A percentile compares a stretch with the other conserved stretches of the same genome.
These are phyloP conservation scores for Penicillium tannophilum DNA, from an alignment of 495 filamentous ascomycete genomes.

Conservation along the genomic window DNA sequence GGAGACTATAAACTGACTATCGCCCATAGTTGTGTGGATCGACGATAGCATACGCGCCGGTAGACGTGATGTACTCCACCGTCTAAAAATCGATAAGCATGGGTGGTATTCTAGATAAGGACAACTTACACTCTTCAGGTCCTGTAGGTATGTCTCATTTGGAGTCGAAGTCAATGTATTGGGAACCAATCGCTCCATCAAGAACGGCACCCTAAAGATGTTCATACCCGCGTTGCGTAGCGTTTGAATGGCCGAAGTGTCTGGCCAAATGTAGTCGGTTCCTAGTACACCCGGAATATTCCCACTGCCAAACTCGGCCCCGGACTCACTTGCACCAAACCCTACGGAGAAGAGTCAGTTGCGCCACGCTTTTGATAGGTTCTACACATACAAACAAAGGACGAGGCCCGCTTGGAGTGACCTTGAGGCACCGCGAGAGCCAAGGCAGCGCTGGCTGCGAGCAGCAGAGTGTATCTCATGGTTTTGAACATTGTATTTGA, in stretches of 20 bases:
- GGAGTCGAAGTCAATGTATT: constrained; percentile 45
- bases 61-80: constrained; percentile 60
- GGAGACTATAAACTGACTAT: constrained; percentile 29
- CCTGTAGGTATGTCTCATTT: constrained; percentile 42
- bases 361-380: not conserved
- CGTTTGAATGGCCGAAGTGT: constrained; percentile 52
- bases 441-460: constrained; percentile 13
- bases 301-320: constrained; percentile 29
- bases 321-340: constrained; percentile 35
- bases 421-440: constrained; percentile 14
- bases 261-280: constrained; percentile 63
- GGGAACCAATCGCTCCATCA: constrained; percentile 69
- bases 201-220: constrained; percentile 67
- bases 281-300: constrained; percentile 37
- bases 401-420: constrained; percentile 13
- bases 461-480: constrained; percentile 14
- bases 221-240: constrained; percentile 65
- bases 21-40: constrained; percentile 74
- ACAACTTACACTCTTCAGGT: constrained; percentile 41
- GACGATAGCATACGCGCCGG: constrained; percentile 63
- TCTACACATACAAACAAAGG: constrained; percentile 17
- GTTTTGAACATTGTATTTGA: constrained; percentile 5
- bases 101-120: not conserved
- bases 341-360: constrained; percentile 16
- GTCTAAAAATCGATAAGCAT: constrained; percentile 38